A percentile compares a stretch with the other conserved stretches of the same genome.
phyloP scores from a whole-genome alignment of 768 basidiomycete genomes.

The Boletales sp. region DNA sequence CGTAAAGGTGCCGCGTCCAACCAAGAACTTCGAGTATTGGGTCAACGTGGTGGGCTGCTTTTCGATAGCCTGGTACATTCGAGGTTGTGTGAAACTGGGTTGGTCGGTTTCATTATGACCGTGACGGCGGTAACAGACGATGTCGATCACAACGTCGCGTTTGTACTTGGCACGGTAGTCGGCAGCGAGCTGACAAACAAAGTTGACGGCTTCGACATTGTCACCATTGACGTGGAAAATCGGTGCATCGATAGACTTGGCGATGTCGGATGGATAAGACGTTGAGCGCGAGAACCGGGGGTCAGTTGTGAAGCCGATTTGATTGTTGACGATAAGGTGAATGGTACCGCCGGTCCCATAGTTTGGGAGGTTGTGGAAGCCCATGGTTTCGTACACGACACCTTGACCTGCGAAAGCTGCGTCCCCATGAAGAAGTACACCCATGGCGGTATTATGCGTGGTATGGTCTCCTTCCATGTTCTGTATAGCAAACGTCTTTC shows the following conservation, averaged over 20 bases:
- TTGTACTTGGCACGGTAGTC: slow-evolving; percentile 98
- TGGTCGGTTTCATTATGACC: slow-evolving; percentile 99
- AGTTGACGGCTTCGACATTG: slow-evolving; percentile 97
- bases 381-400: slow-evolving; percentile 99
- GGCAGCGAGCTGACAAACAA: slow-evolving; percentile 96
- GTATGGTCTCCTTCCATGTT: slow-evolving; percentile 88
- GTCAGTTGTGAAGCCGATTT: slow-evolving; percentile 99
- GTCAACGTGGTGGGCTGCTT: slow-evolving; percentile 90
- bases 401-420: slow-evolving; percentile 99
- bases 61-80: slow-evolving; percentile 97
- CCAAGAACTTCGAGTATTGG: slow-evolving; percentile 87
- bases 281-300: slow-evolving; percentile 97
- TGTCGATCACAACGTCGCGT: slow-evolving; percentile 97
- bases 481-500: slow-evolving; percentile 96
- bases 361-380: slow-evolving; percentile 90
- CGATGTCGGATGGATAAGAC: slow-evolving; percentile 96
- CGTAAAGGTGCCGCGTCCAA: slow-evolving; percentile 90
- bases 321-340: slow-evolving; percentile 98
- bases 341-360: slow-evolving; percentile 99
- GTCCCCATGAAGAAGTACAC: slow-evolving; percentile 93
- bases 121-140: slow-evolving; percentile 97
- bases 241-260: slow-evolving; percentile 96
- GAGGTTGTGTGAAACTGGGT: slow-evolving; percentile 96
- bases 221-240: slow-evolving; percentile 99
- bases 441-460: slow-evolving; percentile 84